Evolutionary conservation across 2,329 filamentous ascomycete genomes (phyloP).

Genomic region (Fusarium sp.): DNA sequence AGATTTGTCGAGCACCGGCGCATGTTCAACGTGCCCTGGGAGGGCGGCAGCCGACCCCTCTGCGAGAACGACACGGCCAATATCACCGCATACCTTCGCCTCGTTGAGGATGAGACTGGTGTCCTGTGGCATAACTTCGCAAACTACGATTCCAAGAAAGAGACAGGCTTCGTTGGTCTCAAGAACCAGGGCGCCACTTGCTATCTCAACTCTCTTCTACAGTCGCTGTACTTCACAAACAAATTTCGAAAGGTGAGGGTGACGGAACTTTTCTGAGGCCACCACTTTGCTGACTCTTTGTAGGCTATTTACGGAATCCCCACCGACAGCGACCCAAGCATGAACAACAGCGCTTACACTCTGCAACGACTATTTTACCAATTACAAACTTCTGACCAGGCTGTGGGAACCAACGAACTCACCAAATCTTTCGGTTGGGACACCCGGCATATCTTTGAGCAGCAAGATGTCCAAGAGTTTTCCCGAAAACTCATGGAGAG

Average conservation of each 20-base stretch:
- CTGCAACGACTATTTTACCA: constrained; percentile 96
- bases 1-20: constrained; percentile 90
- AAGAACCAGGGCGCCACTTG: constrained; percentile 97
- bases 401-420: constrained; percentile 92
- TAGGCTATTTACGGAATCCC: constrained; percentile 98
- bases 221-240: constrained; percentile 90
- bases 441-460: constrained; percentile 96
- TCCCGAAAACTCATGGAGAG: constrained; percentile 98
- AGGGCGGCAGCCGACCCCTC: constrained; percentile 77
- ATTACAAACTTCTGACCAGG: constrained; percentile 86
- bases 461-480: constrained; percentile 98
- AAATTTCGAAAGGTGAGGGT: constrained; percentile 86
- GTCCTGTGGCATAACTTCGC: constrained; percentile 93
- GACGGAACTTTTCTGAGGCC: not conserved
- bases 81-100: constrained; percentile 85
- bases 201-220: constrained; percentile 87
- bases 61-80: constrained; percentile 84
- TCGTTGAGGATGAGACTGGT: constrained; percentile 90
- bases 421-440: constrained; percentile 99
- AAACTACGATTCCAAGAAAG: constrained; percentile 99
- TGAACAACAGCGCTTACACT: constrained; percentile 92
- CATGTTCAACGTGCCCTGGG: constrained; percentile 86
- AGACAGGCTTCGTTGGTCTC: constrained; percentile 96
- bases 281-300: constrained; percentile 27
- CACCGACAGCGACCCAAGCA: constrained; percentile 85